Conservation (phyloP, 805 yeast species). For the Metschnikowia gruessii region DNA sequence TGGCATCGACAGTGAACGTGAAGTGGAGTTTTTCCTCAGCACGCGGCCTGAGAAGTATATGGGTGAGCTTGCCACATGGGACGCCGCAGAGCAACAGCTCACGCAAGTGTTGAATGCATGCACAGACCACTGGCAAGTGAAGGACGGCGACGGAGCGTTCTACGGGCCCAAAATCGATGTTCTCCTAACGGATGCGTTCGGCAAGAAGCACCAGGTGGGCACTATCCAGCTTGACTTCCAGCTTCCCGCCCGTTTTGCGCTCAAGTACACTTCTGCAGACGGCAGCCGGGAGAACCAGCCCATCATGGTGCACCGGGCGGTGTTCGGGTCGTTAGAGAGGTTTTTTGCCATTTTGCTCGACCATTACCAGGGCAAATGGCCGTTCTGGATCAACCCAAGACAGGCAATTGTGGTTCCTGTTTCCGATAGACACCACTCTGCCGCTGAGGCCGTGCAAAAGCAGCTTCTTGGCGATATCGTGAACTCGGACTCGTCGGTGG, state of each 20-base stretch:
- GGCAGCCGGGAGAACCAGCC: constrained; percentile 61
- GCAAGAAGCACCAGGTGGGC: constrained; percentile 88
- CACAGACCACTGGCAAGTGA: constrained; percentile 61
- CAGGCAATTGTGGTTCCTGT: constrained; percentile 87
- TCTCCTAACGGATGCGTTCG: constrained; percentile 71
- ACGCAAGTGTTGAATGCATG: constrained; percentile 52
- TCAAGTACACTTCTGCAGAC: constrained; percentile 57
- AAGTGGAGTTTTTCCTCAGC: constrained; percentile 62
- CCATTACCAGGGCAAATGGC: constrained; percentile 92
- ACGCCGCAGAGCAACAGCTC: constrained; percentile 71
- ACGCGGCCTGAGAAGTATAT: constrained; percentile 84
- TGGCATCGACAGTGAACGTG: constrained; percentile 48
- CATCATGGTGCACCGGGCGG: constrained; percentile 94
- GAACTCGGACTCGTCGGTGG: constrained; percentile 33
- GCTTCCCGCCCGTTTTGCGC: constrained; percentile 78
- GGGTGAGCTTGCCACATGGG: constrained; percentile 79
- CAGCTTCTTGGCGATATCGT: constrained; percentile 46
- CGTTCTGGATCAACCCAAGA: constrained; percentile 93
- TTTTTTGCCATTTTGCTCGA: constrained; percentile 89
- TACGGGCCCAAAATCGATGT: constrained; percentile 97
- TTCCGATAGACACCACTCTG: constrained; percentile 54
- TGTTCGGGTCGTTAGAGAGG: constrained; percentile 91
- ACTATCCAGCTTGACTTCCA: constrained; percentile 96
- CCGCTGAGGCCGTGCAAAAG: constrained; percentile 49
- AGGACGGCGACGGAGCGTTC: constrained; percentile 95